Conservation (phyloP, 768 basidiomycete genomes). For the Auricularia sp. region DNA sequence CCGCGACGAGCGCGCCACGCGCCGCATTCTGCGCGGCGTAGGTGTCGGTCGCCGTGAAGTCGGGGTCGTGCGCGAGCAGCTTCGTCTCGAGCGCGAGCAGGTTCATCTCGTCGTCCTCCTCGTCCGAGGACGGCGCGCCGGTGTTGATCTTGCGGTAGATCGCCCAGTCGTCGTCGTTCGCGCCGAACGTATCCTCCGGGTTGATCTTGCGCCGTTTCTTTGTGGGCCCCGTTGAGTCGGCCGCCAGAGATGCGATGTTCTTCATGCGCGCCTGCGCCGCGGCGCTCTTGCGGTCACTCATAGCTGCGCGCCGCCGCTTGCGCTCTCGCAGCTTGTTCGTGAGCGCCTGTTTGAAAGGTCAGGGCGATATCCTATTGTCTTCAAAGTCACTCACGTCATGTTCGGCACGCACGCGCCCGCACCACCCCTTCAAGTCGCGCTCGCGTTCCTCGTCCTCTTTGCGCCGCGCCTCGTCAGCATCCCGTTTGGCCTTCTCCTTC, state of each 20-base stretch:
- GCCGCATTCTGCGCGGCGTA: constrained; percentile 67
- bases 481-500: constrained; percentile 77
- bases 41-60: constrained; percentile 73
- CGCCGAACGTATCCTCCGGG: constrained; percentile 72
- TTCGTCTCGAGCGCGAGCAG: constrained; percentile 70
- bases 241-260: constrained; percentile 83
- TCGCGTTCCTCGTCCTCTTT: constrained; percentile 42
- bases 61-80: constrained; percentile 73
- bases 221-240: constrained; percentile 61
- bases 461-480: constrained; percentile 33
- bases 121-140: constrained; percentile 66
- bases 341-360: constrained; percentile 38
- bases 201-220: constrained; percentile 70
- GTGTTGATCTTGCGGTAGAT: constrained; percentile 94
- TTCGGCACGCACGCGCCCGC: constrained; percentile 56
- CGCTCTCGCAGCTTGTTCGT: constrained; percentile 84
- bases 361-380: not conserved
- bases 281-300: constrained; percentile 87
- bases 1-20: constrained; percentile 75
- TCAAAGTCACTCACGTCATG: constrained; percentile 54
- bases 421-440: constrained; percentile 65
- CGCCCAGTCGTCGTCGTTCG: constrained; percentile 92
- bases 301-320: constrained; percentile 63
- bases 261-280: constrained; percentile 96
- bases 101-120: constrained; percentile 73